phyloP scores from a whole-genome alignment of 257 asterid species.

The Thymus mandschuricus region DNA sequence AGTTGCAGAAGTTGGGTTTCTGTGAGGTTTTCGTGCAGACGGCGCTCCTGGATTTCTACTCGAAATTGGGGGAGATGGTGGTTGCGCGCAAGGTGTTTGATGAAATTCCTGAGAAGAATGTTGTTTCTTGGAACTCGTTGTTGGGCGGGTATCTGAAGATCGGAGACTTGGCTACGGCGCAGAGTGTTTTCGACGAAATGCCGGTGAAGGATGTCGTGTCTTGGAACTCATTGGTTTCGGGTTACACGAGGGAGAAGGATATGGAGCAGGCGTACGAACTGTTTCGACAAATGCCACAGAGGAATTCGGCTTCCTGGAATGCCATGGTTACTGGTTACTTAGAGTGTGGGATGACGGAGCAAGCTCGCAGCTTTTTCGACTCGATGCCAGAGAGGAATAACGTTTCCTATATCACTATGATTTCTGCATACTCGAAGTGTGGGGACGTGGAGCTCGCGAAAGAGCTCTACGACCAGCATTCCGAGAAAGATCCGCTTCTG shows the following conservation, averaged over 20 bases:
- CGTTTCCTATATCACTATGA: slow-evolving; percentile 73
- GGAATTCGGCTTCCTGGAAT: slow-evolving; percentile 81
- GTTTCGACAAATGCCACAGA: slow-evolving; percentile 69
- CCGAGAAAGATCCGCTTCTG: slow-evolving; percentile 47
- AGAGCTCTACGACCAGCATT: slow-evolving; percentile 47
- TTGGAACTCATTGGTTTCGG: slow-evolving; percentile 78
- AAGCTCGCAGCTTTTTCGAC: slow-evolving; percentile 67
- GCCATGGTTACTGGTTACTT: slow-evolving; percentile 66
- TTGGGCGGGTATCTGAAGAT: slow-evolving; percentile 63
- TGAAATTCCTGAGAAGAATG: slow-evolving; percentile 59
- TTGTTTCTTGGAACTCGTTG: slow-evolving; percentile 87
- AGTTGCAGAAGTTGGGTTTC: slow-evolving; percentile 63
- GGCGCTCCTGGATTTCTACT: slow-evolving; percentile 73
- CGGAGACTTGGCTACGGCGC: slow-evolving; percentile 65
- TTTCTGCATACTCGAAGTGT: slow-evolving; percentile 69
- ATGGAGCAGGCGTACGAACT: slow-evolving; percentile 68
- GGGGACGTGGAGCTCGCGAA: slow-evolving; percentile 73
- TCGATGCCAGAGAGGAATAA: slow-evolving; percentile 61
- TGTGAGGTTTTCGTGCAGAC: slow-evolving; percentile 68
- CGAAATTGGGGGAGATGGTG: slow-evolving; percentile 66
- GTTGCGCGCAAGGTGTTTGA: slow-evolving; percentile 67
- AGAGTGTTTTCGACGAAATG: slow-evolving; percentile 67
- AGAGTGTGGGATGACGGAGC: slow-evolving; percentile 60
- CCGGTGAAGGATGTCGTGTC: slow-evolving; percentile 71
- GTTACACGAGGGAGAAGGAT: slow-evolving; percentile 52